Conservation (phyloP, 345 rosid genomes). For the Eucalyptus cloeziana region DNA sequence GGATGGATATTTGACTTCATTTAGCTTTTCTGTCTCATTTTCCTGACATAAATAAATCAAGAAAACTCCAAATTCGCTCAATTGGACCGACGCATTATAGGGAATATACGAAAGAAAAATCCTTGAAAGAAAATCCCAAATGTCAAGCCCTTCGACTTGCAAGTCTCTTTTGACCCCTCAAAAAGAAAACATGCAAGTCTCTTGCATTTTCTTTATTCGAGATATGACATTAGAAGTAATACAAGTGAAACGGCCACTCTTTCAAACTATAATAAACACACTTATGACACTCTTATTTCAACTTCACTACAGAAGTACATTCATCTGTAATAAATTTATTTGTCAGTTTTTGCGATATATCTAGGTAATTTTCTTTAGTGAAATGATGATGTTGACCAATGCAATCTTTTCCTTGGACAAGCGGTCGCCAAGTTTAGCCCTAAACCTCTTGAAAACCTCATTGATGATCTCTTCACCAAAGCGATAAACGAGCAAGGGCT, state of each 20-base stretch:
- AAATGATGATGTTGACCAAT: background rate
- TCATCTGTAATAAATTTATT: background rate
- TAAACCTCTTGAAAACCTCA: slow-evolving; percentile 4
- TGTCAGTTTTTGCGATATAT: background rate
- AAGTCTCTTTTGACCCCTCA: background rate
- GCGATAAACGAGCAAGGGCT: slow-evolving; percentile 30
- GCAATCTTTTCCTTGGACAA: background rate
- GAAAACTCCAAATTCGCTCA: background rate
- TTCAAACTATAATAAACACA: background rate
- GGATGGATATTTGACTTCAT: background rate
- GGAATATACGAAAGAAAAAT: background rate
- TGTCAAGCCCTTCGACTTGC: background rate
- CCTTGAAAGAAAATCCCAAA: background rate
- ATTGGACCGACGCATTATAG: background rate
- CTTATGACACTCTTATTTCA: background rate
- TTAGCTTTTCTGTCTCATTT: too few relatives aligned
- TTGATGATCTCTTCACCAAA: slow-evolving; percentile 18
- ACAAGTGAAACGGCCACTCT: background rate
- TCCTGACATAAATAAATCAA: too few relatives aligned
- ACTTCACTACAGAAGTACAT: background rate
- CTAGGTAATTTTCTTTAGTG: background rate
- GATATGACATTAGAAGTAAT: background rate
- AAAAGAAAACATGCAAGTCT: background rate
- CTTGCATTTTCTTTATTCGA: background rate
- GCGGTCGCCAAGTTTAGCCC: background rate